Conservation (phyloP, 805 yeast genomes). For the Wickerhamomyces strasburgensis region DNA sequence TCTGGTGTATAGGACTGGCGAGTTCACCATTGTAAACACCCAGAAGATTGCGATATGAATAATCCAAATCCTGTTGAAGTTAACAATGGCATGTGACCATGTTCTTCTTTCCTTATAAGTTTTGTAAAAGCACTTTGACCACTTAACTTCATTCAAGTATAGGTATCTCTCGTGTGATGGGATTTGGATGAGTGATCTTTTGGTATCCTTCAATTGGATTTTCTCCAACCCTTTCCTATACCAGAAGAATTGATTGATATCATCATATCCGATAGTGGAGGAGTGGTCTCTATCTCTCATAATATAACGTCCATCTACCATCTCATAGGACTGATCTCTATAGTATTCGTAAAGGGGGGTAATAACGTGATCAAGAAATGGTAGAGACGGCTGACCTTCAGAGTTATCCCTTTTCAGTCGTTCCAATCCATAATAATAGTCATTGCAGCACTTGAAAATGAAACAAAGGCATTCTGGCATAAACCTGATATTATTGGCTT, state of each 20-base stretch:
- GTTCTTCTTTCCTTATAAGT: constrained; percentile 71
- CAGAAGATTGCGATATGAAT: constrained; percentile 71
- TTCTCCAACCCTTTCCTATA: constrained; percentile 62
- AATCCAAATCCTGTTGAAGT: constrained; percentile 77
- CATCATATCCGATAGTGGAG: constrained; percentile 78
- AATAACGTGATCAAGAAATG: constrained; percentile 60
- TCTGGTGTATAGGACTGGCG: constrained; percentile 62
- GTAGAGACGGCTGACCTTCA: constrained; percentile 26
- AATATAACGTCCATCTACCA: constrained; percentile 38
- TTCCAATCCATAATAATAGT: constrained; percentile 50
- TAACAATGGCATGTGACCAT: constrained; percentile 70
- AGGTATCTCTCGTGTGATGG: constrained; percentile 53
- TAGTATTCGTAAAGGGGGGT: constrained; percentile 69
- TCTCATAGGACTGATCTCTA: constrained; percentile 47
- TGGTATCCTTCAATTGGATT: constrained; percentile 42
- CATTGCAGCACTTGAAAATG: constrained; percentile 75
- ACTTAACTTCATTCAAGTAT: constrained; percentile 48
- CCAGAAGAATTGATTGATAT: constrained; percentile 87
- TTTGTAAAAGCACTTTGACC: constrained; percentile 68
- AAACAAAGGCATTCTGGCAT: constrained; percentile 89
- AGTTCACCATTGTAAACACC: constrained; percentile 67
- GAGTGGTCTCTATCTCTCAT: constrained; percentile 60
- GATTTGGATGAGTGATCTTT: constrained; percentile 26
- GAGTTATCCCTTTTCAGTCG: constrained; percentile 28
- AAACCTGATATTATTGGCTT: constrained; percentile 78